These are phyloP conservation scores for Aspergillus awamori DNA, from an alignment of 2,329 filamentous ascomycete species.

Conservation along the genomic window DNA sequence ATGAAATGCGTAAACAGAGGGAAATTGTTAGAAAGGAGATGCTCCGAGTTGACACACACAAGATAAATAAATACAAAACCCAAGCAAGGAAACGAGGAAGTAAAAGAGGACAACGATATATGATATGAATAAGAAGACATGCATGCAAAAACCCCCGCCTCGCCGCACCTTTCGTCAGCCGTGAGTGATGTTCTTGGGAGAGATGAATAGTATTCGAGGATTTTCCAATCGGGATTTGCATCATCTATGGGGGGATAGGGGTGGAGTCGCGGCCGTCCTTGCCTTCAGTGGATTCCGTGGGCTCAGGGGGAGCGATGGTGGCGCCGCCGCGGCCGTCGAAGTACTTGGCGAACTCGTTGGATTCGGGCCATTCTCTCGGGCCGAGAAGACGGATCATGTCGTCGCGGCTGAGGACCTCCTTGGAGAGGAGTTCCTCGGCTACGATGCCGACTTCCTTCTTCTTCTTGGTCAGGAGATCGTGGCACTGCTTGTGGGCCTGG, in stretches of 20 bases:
- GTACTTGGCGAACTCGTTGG: conserved; percentile 91
- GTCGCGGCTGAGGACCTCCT: conserved; percentile 88
- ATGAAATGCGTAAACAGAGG: conserved; percentile 20
- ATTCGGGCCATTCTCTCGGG: conserved; percentile 79
- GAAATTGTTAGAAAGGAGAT: conserved; percentile 25
- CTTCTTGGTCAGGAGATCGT: conserved; percentile 78
- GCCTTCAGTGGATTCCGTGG: conserved; percentile 42
- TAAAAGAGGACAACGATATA: conserved; percentile 17
- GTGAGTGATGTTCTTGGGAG: conserved; percentile 7
- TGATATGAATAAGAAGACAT: conserved; percentile 1
- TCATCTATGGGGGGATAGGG: conserved; percentile 31
- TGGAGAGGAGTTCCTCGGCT: conserved; percentile 87
- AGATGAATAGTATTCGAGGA: not conserved
- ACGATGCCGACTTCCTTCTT: conserved; percentile 86
- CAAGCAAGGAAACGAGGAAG: conserved; percentile 16
- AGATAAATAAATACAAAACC: conserved; percentile 31
- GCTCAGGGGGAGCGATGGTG: conserved; percentile 57
- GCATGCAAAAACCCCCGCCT: not conserved
- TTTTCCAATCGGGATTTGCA: not conserved
- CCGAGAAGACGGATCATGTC: conserved; percentile 90
- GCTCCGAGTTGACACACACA: conserved; percentile 24
- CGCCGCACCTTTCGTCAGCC: conserved; percentile 15
- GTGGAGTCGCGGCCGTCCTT: conserved; percentile 42
- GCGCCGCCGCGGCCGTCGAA: conserved; percentile 62
- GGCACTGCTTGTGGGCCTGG: conserved; percentile 89